Base-by-base conservation (phyloP, 306 rosid genomes). In the Astragalus glycyphyllos region DNA sequence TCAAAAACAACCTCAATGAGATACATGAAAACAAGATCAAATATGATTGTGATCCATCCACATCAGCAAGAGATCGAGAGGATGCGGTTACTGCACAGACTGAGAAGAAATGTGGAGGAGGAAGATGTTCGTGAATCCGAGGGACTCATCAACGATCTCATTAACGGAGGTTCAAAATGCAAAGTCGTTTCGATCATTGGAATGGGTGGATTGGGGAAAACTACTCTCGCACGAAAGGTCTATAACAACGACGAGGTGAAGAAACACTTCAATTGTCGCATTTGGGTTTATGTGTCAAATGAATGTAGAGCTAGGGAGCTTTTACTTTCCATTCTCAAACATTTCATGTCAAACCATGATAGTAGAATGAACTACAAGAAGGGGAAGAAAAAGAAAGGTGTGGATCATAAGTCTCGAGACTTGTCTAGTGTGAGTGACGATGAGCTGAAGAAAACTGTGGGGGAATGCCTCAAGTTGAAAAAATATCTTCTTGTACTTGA, bases 121-220 rank as follows among this genome's bases (percentile, higher is more conserved):
- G 32, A 15, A 4, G 2, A 60, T 60, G 66, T 60, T 29, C 34
- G 9, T 38, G 66, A 60, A 16, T 60, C 66, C 9, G 66, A 15
- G 10, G 32, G 0, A 37, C 10, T 60, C 31, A 16, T 60, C 14
- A 38, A 38, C 10, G 16, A 14, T 15, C 66, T 60, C 32, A 1
- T 60, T 15, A 31, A 2, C 5, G 49, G 13, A 8, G 66, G 5
- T 60, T 60, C 14, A 0, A 8, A 2, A 26, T 5, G 32, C 32
- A 60, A 10, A 1, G 48, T 38, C 16, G 66, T 60, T 60, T 38
- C 66, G 16, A 60, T 60, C 8, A 60, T 60, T 60, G 66, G 66
- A 37, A 60, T 60, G 66, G 66, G 66, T 60, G 66, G 66, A 38
- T 16, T 60, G 66, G 66, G 66, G 0, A 60, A 60, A 16, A 60